phyloP scores from a whole-genome alignment of 805 yeast species.

The Teunomyces kruisii region DNA sequence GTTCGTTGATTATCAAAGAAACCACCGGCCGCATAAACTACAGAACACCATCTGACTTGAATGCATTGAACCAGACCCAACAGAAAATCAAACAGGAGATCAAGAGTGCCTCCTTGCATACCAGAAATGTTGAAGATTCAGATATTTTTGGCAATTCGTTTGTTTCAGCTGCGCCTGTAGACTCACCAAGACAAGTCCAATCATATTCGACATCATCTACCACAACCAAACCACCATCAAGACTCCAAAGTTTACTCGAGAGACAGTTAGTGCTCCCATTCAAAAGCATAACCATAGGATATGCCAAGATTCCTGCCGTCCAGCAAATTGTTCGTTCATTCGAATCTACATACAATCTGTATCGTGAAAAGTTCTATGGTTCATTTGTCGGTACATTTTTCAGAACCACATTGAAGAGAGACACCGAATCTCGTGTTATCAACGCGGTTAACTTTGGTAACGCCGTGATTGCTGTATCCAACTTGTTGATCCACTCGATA shows the following conservation, averaged over 20 bases:
- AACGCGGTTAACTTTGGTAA: slow-evolving; percentile 60
- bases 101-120: background rate
- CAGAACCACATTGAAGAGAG: slow-evolving; percentile 44
- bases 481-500: slow-evolving; percentile 57
- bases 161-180: slow-evolving; percentile 1
- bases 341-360: slow-evolving; percentile 10
- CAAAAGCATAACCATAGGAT: background rate
- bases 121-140: slow-evolving; percentile 10
- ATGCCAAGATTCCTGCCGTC: background rate
- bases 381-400: slow-evolving; percentile 37
- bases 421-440: slow-evolving; percentile 60
- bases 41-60: slow-evolving; percentile 30
- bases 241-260: slow-evolving; percentile 11
- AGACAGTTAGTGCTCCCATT: slow-evolving; percentile 13
- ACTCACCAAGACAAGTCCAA: slow-evolving; percentile 1
- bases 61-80: slow-evolving; percentile 23
- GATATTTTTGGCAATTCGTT: slow-evolving; percentile 41
- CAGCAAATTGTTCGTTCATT: background rate
- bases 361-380: slow-evolving; percentile 25
- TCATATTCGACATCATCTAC: background rate
- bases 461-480: slow-evolving; percentile 59
- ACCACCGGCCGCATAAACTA: slow-evolving; percentile 44
- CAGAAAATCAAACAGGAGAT: slow-evolving; percentile 15
- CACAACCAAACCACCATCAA: background rate
- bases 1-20: slow-evolving; percentile 53